Conservation (phyloP, 371 early-diverging fungal genomes). For the Ordospora pajunii region DNA sequence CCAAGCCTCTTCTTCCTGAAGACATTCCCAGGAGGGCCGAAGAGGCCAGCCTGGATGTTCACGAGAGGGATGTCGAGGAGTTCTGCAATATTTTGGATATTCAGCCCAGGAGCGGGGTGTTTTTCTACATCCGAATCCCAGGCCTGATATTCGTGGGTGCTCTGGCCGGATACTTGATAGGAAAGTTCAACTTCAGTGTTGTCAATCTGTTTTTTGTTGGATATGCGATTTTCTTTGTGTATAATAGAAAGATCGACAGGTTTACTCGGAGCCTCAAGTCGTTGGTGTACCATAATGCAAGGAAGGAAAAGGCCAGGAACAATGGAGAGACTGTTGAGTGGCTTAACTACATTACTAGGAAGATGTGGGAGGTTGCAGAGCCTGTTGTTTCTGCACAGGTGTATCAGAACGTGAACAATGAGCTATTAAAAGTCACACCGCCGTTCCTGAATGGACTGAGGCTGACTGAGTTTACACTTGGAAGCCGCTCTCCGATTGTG, state of each 20-base stretch:
- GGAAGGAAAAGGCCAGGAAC: constrained; percentile 36
- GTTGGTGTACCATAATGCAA: constrained; percentile 44
- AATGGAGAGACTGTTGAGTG: constrained; percentile 75
- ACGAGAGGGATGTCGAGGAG: constrained; percentile 15
- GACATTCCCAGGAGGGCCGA: constrained; percentile 1
- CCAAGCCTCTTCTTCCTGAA: constrained; percentile 22
- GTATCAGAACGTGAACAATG: constrained; percentile 65
- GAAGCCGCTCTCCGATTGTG: constrained; percentile 79
- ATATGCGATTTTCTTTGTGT: constrained; percentile 56
- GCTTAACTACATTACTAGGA: constrained; percentile 77
- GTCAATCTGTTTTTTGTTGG: constrained; percentile 50
- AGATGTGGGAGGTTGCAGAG: constrained; percentile 86
- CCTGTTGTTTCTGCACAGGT: constrained; percentile 71
- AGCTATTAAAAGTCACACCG: constrained; percentile 63
- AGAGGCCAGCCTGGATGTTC: not conserved
- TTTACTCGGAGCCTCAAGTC: constrained; percentile 57
- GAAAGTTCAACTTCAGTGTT: constrained; percentile 42
- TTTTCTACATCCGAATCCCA: constrained; percentile 52
- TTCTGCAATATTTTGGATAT: constrained; percentile 54
- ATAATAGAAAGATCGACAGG: constrained; percentile 45
- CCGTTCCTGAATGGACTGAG: constrained; percentile 74
- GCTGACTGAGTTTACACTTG: constrained; percentile 82
- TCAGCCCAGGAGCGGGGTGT: constrained; percentile 42
- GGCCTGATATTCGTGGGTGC: constrained; percentile 52
- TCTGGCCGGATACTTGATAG: constrained; percentile 55